Conservation (phyloP, 768 basidiomycete species). For the Serendipita indica region DNA sequence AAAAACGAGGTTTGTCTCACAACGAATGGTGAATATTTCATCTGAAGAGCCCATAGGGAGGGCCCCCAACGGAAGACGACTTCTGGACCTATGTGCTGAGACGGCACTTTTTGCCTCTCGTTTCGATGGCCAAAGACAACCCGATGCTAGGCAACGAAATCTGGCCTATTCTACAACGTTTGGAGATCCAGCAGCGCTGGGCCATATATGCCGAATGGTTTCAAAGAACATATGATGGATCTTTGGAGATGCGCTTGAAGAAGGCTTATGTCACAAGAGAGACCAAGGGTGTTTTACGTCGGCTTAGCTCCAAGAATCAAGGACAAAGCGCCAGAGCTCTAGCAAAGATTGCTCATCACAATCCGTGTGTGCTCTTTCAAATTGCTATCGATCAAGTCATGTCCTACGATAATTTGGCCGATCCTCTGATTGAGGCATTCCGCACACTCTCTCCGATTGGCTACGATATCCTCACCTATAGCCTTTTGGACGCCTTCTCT, state of each 20-base stretch:
- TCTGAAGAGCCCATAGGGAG: too few species aligned
- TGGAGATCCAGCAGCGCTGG: conserved; percentile 71
- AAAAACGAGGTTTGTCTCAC: conserved; percentile 13
- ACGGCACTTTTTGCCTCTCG: conserved; percentile 67
- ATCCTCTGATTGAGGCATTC: conserved; percentile 77
- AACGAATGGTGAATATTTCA: conserved; percentile 5
- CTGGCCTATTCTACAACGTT: conserved; percentile 76
- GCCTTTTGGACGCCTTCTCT: conserved; percentile 74
- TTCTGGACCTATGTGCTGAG: conserved; percentile 80
- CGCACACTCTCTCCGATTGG: conserved; percentile 85
- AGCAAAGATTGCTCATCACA: conserved; percentile 86
- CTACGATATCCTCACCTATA: conserved; percentile 82
- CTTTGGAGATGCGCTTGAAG: conserved; percentile 68
- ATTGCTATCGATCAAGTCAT: conserved; percentile 88
- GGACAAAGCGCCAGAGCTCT: conserved; percentile 75
- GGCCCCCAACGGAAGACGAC: conserved; percentile 14
- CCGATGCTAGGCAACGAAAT: conserved; percentile 82
- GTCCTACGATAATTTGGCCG: conserved; percentile 88
- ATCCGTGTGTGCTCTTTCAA: conserved; percentile 81
- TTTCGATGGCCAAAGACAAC: conserved; percentile 72
- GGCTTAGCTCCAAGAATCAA: conserved; percentile 71
- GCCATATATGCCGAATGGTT: conserved; percentile 94
- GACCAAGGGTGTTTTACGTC: conserved; percentile 75
- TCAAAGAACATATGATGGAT: conserved; percentile 47
- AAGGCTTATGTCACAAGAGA: conserved; percentile 74